Conservation (phyloP, 306 rosid genomes). For the Elaeagnus macrophylla region DNA sequence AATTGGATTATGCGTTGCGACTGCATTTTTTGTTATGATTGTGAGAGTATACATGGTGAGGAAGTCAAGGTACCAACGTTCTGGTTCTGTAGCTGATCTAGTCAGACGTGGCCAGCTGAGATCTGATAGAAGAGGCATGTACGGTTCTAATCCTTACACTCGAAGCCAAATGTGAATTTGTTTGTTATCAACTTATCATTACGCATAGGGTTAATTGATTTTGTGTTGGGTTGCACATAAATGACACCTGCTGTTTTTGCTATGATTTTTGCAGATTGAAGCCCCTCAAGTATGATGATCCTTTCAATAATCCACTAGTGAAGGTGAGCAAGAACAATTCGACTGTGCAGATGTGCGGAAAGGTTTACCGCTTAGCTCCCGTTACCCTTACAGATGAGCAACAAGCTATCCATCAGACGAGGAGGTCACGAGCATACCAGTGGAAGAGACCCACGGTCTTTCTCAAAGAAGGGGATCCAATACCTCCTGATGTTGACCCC, state of each 20-base stretch:
- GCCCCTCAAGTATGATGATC: constrained; percentile 88
- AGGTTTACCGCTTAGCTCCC: constrained; percentile 85
- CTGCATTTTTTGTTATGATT: constrained; percentile 33
- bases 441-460: constrained; percentile 93
- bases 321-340: constrained; percentile 68
- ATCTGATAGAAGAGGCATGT: constrained; percentile 99
- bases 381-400: constrained; percentile 84
- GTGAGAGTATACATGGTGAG: constrained; percentile 30
- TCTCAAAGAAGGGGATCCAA: constrained; percentile 76
- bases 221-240: background rate
- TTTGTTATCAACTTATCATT: background rate
- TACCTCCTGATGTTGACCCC: constrained; percentile 86
- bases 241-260: background rate
- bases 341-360: constrained; percentile 86
- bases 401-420: constrained; percentile 68
- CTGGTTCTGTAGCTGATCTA: constrained; percentile 90
- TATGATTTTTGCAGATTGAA: constrained; percentile 44
- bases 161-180: background rate
- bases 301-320: constrained; percentile 82
- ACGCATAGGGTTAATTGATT: background rate
- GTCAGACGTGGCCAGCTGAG: constrained; percentile 93
- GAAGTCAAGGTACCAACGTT: constrained; percentile 38
- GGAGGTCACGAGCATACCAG: constrained; percentile 86
- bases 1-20: constrained; percentile 53
- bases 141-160: constrained; percentile 39